Evolutionary conservation across 768 basidiomycete species (phyloP).

Genomic region (Panus rudis): DNA sequence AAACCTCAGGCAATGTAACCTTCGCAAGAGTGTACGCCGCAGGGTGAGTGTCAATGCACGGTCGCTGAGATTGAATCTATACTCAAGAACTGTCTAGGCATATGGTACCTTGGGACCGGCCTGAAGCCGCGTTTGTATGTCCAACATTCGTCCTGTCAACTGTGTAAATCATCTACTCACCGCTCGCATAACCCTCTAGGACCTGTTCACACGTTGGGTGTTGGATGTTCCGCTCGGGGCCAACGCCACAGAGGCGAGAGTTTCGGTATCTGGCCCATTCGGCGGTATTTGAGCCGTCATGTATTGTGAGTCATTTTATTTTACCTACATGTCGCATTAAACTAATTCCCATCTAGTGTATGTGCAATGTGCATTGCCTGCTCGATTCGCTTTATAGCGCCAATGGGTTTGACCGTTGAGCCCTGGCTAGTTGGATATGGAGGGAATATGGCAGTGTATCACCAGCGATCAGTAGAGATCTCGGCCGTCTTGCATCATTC

Average conservation of each 20-base stretch:
- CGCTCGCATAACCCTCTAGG: constrained; percentile 28
- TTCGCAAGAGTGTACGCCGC: constrained; percentile 75
- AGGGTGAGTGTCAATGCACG: constrained; percentile 44
- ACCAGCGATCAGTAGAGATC: too few relatives aligned
- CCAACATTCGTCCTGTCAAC: background rate
- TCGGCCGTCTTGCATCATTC: too few relatives aligned
- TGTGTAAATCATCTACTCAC: background rate
- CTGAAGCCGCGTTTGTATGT: constrained; percentile 74
- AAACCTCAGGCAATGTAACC: constrained; percentile 76
- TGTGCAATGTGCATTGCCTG: too few relatives aligned
- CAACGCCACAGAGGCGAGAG: constrained; percentile 11
- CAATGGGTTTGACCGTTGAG: too few relatives aligned
- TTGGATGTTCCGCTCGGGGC: constrained; percentile 39
- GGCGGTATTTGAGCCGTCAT: too few relatives aligned
- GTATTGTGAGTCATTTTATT: too few relatives aligned
- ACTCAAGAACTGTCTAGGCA: constrained; percentile 41
- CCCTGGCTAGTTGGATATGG: too few relatives aligned
- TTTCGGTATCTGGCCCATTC: constrained; percentile 5
- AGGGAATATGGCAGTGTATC: too few relatives aligned
- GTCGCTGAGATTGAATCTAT: background rate
- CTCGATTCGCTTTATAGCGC: too few relatives aligned
- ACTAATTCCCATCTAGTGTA: too few relatives aligned
- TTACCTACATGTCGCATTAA: too few relatives aligned
- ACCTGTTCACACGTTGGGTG: constrained; percentile 57
- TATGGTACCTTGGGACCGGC: constrained; percentile 89